phyloP scores from a whole-genome alignment of 2,329 filamentous ascomycete genomes.

The Fusarium nisikadoi region DNA sequence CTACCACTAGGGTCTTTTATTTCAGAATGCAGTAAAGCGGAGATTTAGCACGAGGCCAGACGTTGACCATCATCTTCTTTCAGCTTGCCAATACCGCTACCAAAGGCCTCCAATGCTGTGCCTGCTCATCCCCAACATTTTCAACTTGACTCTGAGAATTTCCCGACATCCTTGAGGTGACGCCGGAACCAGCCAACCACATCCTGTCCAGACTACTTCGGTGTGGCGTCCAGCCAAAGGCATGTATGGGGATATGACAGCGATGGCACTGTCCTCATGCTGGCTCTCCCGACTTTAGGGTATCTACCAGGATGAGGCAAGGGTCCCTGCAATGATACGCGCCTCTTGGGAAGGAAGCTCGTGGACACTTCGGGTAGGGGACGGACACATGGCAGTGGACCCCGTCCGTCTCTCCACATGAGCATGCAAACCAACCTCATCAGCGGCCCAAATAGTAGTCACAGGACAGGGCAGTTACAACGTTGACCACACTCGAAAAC shows the following conservation, averaged over 20 bases:
- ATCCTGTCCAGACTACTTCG: conserved; percentile 14
- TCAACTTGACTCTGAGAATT: conserved; percentile 9
- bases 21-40: conserved; percentile 11
- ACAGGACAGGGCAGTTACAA: not conserved
- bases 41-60: conserved; percentile 29
- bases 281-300: conserved; percentile 18
- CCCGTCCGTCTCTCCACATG: conserved; percentile 32
- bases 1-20: conserved; percentile 10
- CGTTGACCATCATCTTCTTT: conserved; percentile 24
- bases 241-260: conserved; percentile 10
- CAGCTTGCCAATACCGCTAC: conserved; percentile 24
- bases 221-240: conserved; percentile 18
- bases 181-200: not conserved
- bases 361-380: conserved; percentile 35
- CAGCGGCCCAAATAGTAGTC: conserved; percentile 17
- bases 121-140: not conserved
- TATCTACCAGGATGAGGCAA: conserved; percentile 10
- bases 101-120: not conserved
- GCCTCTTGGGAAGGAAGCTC: conserved; percentile 31
- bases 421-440: conserved; percentile 37
- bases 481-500: conserved; percentile 11
- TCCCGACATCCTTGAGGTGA: conserved; percentile 19
- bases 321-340: conserved; percentile 31
- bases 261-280: conserved; percentile 28
- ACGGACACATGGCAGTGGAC: conserved; percentile 44